Evolutionary conservation across 306 rosid genomes (phyloP).

Genomic region (Vicia villosa): DNA sequence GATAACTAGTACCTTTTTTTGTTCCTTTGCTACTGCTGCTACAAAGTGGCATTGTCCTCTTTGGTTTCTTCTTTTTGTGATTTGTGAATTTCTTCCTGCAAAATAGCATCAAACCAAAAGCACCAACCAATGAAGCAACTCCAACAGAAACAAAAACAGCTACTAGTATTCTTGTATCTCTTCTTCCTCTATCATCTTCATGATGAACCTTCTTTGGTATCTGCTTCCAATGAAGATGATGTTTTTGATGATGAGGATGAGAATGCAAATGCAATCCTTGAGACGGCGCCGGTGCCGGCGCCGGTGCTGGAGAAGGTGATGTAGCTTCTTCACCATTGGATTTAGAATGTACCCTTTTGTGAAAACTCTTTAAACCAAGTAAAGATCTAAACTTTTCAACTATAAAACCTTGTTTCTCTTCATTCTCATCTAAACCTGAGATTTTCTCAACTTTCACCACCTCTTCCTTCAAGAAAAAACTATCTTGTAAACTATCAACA

Average conservation of each 20-base stretch:
- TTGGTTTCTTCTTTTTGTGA: conserved; percentile 58
- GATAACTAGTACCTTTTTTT: conserved; percentile 33
- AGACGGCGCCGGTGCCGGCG: conserved; percentile 45
- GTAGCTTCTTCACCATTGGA: conserved; percentile 43
- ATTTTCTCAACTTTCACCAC: conserved; percentile 45
- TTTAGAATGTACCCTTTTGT: conserved; percentile 39
- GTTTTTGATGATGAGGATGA: conserved; percentile 49
- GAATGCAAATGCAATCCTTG: conserved; percentile 1
- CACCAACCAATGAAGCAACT: conserved; percentile 51
- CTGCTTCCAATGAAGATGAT: conserved; percentile 43
- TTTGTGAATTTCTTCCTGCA: conserved; percentile 64
- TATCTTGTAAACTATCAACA: conserved; percentile 39
- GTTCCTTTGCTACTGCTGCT: conserved; percentile 47
- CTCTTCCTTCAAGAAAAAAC: conserved; percentile 33
- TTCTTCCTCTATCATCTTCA: conserved; percentile 48
- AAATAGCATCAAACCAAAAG: conserved; percentile 52
- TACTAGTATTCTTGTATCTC: conserved; percentile 49
- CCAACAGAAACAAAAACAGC: conserved; percentile 65
- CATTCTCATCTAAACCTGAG: conserved; percentile 71
- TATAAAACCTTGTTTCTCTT: conserved; percentile 49
- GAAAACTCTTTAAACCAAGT: conserved; percentile 67
- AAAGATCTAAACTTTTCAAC: conserved; percentile 76
- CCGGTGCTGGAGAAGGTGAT: conserved; percentile 69
- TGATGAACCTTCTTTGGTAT: conserved; percentile 36
- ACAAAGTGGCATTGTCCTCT: conserved; percentile 49